Conservation (phyloP, 495 filamentous ascomycete species). For the Neurospora tetraspora region DNA sequence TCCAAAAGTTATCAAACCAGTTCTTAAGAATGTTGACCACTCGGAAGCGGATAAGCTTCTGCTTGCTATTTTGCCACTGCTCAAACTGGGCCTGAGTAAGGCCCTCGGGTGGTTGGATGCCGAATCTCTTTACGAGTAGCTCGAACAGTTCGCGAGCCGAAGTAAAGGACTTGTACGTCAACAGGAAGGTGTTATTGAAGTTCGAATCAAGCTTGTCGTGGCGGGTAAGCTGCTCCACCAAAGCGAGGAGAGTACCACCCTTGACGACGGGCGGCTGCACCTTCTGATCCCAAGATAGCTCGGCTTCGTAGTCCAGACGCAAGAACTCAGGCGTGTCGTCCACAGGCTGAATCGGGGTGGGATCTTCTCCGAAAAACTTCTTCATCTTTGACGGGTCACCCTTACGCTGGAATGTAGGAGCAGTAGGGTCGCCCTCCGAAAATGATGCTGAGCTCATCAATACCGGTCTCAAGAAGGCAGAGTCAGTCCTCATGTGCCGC, state of each 20-base stretch:
- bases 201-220: constrained; percentile 92
- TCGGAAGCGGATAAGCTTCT: constrained; percentile 87
- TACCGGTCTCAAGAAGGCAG: constrained; percentile 28
- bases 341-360: constrained; percentile 43
- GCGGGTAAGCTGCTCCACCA: constrained; percentile 93
- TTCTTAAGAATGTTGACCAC: constrained; percentile 96
- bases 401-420: constrained; percentile 47
- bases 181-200: constrained; percentile 95
- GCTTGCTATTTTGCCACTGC: constrained; percentile 85
- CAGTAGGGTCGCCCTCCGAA: constrained; percentile 49
- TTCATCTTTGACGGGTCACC: constrained; percentile 72
- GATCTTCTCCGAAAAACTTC: constrained; percentile 80
- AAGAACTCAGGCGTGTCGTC: constrained; percentile 80
- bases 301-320: constrained; percentile 78
- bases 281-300: constrained; percentile 84
- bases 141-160: constrained; percentile 85
- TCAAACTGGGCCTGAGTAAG: constrained; percentile 67
- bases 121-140: constrained; percentile 81
- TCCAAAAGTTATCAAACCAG: constrained; percentile 98
- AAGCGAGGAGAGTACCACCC: constrained; percentile 75
- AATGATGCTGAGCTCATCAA: constrained; percentile 54
- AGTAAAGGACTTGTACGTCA: constrained; percentile 95
- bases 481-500: constrained; percentile 38
- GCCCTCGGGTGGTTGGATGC: constrained; percentile 83
- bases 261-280: constrained; percentile 59